Evolutionary conservation across 2,329 filamentous ascomycete genomes (phyloP), one percentile per base, ranked within the genome.

Genomic region (Trichoderma guizhouense): DNA sequence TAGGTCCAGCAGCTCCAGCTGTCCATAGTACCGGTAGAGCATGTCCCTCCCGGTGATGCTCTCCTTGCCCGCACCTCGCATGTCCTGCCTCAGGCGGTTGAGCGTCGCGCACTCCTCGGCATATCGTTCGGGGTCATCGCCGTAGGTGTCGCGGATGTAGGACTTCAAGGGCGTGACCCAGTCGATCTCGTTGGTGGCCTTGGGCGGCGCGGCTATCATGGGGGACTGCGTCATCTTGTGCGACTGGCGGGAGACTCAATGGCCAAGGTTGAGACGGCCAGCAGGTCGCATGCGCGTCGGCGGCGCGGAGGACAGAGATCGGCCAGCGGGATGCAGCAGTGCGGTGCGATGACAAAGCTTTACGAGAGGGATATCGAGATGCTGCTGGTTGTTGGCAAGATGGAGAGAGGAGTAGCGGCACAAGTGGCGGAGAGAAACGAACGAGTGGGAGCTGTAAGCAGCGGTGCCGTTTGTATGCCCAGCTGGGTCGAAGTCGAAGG

Each of bases 181-280:
- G 88, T 99, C 96, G 81, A 99, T 97, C 86, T 99, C 96, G 87
- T 95, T 97, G 75, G 96, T 99, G 69, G 89, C 89, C 89, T 92
- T 98, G 79, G 98, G 88, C 80, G 95, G 95, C 87, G 92, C 91
- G 78, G 94, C 97, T 78, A 98, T 91, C 95, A 98, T 98, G 74
- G 95, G 95, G 76, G 94, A 91, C 85, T 97, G 93, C 81, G 93
- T 88, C 91, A 93, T 94, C 77, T 72, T 77, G 77, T 74, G 75
- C 74, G 74, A 75, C 66, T 63, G 69, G 58, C n/a, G 58, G 43
- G 18, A 55, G 61, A 62, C 36, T 68, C 69, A 71, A 68, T 36
- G 53, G 69, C 47, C 53, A 66, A 47, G 70, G 65, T 51, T 63
- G 68, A 71, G 62, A 43, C 43, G 61, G 70, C 62, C 47, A 58